Percentiles rank a stretch among this genome's conserved stretches.
Evolutionary conservation across 495 filamentous ascomycete genomes (phyloP).

Genomic region (Ramalina peruviana): DNA sequence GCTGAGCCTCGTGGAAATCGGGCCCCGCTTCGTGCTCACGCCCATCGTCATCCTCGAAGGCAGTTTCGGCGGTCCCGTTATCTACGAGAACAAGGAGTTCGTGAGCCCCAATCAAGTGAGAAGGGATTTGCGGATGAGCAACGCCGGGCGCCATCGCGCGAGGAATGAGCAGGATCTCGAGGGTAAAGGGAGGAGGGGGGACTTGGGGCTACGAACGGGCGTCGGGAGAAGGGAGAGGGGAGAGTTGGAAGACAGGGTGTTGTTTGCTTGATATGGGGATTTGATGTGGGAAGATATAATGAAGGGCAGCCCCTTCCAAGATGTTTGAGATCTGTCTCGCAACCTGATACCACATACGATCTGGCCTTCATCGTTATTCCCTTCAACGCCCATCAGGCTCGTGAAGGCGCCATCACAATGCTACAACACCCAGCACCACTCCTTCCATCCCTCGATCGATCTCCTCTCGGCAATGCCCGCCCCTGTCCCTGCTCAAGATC

Average conservation of each 20-base stretch:
- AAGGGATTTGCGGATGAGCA: constrained; percentile 56
- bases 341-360: no score
- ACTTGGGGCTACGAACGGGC: constrained; percentile 56
- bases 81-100: constrained; percentile 98
- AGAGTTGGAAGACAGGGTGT: constrained; percentile 62
- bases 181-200: constrained; percentile 54
- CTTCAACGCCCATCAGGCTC: no score
- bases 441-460: no score
- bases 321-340: no score
- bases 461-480: no score
- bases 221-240: constrained; percentile 45
- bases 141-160: constrained; percentile 59
- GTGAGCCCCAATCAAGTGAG: constrained; percentile 92
- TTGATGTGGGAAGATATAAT: no score
- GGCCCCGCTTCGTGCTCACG: constrained; percentile 85
- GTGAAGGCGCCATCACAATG: no score
- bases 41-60: constrained; percentile 93
- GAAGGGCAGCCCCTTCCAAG: no score
- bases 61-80: constrained; percentile 88
- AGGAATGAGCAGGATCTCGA: constrained; percentile 62
- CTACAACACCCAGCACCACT: no score
- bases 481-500: no score
- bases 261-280: constrained; percentile 51
- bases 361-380: no score
- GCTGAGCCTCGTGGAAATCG: constrained; percentile 80